phyloP scores from a whole-genome alignment of 139 green algal species.

The Haematococcus lacustris region DNA sequence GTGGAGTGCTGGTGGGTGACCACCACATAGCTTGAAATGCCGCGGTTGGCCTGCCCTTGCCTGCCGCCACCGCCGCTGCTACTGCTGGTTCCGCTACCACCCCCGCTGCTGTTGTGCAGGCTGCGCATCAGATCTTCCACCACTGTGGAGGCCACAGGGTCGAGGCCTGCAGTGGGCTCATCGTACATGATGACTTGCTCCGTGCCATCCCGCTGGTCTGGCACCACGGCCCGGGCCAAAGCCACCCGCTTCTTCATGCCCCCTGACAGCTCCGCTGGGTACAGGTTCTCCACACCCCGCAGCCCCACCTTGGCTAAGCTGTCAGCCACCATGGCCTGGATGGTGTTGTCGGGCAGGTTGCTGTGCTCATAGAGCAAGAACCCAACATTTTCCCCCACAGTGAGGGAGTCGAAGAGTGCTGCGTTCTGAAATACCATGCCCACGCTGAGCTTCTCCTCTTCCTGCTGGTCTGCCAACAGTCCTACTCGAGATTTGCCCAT shows the following conservation, averaged over 20 bases:
- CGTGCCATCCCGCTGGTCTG: constrained; percentile 18
- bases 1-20: constrained; percentile 98
- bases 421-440: constrained; percentile 97
- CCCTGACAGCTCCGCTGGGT: constrained; percentile 87
- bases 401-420: constrained; percentile 97
- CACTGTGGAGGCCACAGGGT: constrained; percentile 94
- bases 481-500: constrained; percentile 63
- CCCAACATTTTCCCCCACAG: constrained; percentile 90
- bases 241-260: constrained; percentile 99
- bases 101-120: constrained; percentile 49
- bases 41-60: constrained; percentile 16
- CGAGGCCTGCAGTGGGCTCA: constrained; percentile 94
- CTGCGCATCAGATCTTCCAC: constrained; percentile 94
- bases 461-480: constrained; percentile 64
- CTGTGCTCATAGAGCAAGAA: constrained; percentile 93
- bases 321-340: constrained; percentile 68
- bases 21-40: constrained; percentile 92
- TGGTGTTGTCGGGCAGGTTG: constrained; percentile 51
- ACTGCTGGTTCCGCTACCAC: neutral
- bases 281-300: constrained; percentile 79
- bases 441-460: constrained; percentile 49
- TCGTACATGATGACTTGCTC: constrained; percentile 98
- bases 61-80: constrained; percentile 17
- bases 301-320: constrained; percentile 85
- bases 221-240: constrained; percentile 65